Evolutionary conservation across 2,329 filamentous ascomycete species (phyloP).

Genomic region (Aspergillus sp.): DNA sequence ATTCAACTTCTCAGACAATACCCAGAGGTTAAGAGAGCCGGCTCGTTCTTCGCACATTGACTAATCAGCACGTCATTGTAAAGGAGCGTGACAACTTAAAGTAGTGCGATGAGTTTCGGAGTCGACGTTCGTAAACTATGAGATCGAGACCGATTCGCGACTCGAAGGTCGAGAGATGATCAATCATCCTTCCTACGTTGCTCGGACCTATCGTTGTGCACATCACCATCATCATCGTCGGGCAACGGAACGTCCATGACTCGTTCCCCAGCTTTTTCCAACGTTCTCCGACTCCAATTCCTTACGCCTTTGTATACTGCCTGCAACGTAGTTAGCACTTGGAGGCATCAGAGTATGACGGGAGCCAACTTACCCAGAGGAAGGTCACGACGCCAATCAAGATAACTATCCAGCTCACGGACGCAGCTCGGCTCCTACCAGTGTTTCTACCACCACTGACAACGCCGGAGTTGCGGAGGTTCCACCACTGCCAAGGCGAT

Average conservation of each 20-base stretch:
- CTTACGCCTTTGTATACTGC: constrained; percentile 80
- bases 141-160: neutral
- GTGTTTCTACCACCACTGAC: constrained; percentile 57
- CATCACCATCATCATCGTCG: constrained; percentile 57
- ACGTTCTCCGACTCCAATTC: constrained; percentile 67
- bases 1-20: constrained; percentile 25
- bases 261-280: constrained; percentile 74
- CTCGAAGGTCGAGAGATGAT: constrained; percentile 1
- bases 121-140: neutral
- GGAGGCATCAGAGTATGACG: neutral
- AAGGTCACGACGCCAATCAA: constrained; percentile 78
- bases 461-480: constrained; percentile 63
- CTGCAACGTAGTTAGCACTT: constrained; percentile 44
- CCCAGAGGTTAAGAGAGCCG: constrained; percentile 35
- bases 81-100: constrained; percentile 90
- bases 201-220: constrained; percentile 9
- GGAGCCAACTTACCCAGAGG: constrained; percentile 60
- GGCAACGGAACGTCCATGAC: constrained; percentile 70
- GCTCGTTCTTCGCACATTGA: constrained; percentile 85
- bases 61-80: constrained; percentile 89
- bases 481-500: constrained; percentile 75
- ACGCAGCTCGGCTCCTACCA: constrained; percentile 74
- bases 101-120: constrained; percentile 64
- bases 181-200: constrained; percentile 30
- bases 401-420: constrained; percentile 76